phyloP scores from a whole-genome alignment of 176 grass and related monocot genomes.

The Typha latifolia region DNA sequence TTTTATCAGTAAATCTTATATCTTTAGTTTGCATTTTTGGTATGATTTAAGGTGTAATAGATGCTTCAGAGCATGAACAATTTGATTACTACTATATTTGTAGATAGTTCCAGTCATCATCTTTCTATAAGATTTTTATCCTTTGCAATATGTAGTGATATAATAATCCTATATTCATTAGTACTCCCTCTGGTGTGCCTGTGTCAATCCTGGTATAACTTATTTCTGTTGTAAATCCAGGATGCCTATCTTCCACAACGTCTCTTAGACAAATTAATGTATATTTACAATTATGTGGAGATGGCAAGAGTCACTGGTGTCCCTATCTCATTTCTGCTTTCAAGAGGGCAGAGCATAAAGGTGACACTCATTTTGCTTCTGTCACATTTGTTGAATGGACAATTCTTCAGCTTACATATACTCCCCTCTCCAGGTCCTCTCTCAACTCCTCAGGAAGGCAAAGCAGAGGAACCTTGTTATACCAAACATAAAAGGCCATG shows the following conservation, averaged over 20 bases:
- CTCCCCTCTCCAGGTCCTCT: conserved; percentile 50
- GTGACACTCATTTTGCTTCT: conserved; percentile 19
- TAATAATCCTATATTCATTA: conserved; percentile 8
- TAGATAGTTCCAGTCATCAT: too few relatives aligned
- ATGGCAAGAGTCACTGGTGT: conserved; percentile 99
- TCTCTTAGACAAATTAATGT: conserved; percentile 95
- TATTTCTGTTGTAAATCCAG: conserved; percentile 34
- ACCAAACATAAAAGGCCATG: conserved; percentile 94
- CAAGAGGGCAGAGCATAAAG: conserved; percentile 98
- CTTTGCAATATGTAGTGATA: too few relatives aligned
- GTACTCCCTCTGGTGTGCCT: conserved; percentile 11
- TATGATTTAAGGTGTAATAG: too few relatives aligned
- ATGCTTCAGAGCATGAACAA: too few relatives aligned
- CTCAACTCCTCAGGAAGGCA: conserved; percentile 88
- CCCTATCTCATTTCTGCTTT: conserved; percentile 87
- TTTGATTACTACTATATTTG: too few relatives aligned
- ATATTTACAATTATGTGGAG: conserved; percentile 98
- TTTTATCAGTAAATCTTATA: too few relatives aligned
- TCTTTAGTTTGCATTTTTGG: too few relatives aligned
- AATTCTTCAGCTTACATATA: not conserved
- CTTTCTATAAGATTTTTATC: too few relatives aligned
- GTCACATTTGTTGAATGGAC: not conserved
- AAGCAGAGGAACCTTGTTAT: conserved; percentile 95
- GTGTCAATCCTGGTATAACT: conserved; percentile 5
- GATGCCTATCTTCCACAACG: conserved; percentile 97